Base-by-base conservation (phyloP, 73 alveolate genomes). In the Symbiodinium natans region DNA sequence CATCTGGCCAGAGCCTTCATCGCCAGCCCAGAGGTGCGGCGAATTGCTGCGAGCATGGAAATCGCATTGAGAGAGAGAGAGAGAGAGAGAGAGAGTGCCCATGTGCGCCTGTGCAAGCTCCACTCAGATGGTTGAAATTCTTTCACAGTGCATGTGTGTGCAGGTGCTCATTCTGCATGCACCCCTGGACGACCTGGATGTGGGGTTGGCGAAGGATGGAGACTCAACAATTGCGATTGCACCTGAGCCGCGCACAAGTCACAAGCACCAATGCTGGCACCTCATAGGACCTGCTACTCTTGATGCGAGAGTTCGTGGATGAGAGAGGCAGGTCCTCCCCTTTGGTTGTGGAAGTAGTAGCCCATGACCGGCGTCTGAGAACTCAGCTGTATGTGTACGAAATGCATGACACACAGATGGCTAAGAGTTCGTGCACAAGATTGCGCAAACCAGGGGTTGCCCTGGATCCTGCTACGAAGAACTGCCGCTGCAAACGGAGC, bases 271-370 rank as follows among this genome's bases (percentile, higher is more conserved):
- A 17, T 8, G 63, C 23, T 10, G 23, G 63, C 63, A 8, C 33
- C 15, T 59, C 34, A 39, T n/a, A 86, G 94, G 94, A 86, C 83
- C 40, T 88, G 73, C 82, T 48, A 31, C 42, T 23, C 25, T 27
- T 88, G 95, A 82, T 88, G 46, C 84, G 95, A 23, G 95, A 88
- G 29, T 88, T 88, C 43, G 95, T 88, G 95, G 95, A 88, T 23
- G 71, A 88, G 21, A 41, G 95, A 5, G 95, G 95, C 85, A 27
- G 59, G 21, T 46, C 59, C 13, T 46, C 59, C 6, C 13, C 59
- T 6, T 13, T 46, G 13, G 59, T 13, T 13, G 13, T 46, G 59
- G 6, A 46, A 46, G 59, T 13, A 46, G n/a, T n/a, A n/a, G n/a
- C n/a, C n/a, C n/a, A n/a, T n/a, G n/a, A n/a, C n/a, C n/a, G n/a